These are phyloP conservation scores for Emiliania huxleyi DNA, from an alignment of 78 protist genomes.

Conservation along the genomic window DNA sequence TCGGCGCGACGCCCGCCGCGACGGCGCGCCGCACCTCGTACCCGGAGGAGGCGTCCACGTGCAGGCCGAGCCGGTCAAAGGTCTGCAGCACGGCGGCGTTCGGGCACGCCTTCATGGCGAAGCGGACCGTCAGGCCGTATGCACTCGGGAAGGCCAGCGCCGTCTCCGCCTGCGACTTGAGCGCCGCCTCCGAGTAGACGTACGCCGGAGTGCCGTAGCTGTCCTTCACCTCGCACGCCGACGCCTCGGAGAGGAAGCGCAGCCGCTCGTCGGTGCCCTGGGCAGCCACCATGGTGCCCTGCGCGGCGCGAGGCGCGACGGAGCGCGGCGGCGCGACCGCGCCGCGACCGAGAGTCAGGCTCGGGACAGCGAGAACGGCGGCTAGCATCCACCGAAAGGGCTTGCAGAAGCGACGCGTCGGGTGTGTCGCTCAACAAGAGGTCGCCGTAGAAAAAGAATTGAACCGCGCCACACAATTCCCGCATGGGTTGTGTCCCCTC, in stretches of 20 bases:
- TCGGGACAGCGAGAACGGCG: no score
- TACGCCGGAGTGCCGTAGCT: not conserved
- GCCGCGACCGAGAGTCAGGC: no score
- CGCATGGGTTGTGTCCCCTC: no score
- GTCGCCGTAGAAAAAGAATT: no score
- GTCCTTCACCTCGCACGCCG: not conserved
- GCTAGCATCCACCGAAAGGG: no score
- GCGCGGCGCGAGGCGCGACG: no score
- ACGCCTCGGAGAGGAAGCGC: not conserved
- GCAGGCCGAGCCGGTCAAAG: not conserved
- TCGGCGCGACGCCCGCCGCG: slow-evolving; percentile 16
- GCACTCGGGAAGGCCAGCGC: slow-evolving; percentile 48
- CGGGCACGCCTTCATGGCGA: slow-evolving; percentile 43
- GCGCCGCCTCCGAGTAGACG: not conserved
- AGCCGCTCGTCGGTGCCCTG: not conserved
- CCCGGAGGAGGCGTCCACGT: slow-evolving; percentile 25
- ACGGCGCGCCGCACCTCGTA: slow-evolving; percentile 25
- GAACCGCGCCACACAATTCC: no score
- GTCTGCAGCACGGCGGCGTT: slow-evolving; percentile 41
- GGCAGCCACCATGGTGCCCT: not conserved
- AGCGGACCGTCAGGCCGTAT: slow-evolving; percentile 46
- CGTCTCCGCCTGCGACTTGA: not conserved
- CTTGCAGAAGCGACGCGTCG: no score
- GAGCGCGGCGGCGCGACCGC: no score
- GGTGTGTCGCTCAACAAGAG: no score